phyloP scores from a whole-genome alignment of 352 stramenopile species.

The Blastocystis hominis region DNA sequence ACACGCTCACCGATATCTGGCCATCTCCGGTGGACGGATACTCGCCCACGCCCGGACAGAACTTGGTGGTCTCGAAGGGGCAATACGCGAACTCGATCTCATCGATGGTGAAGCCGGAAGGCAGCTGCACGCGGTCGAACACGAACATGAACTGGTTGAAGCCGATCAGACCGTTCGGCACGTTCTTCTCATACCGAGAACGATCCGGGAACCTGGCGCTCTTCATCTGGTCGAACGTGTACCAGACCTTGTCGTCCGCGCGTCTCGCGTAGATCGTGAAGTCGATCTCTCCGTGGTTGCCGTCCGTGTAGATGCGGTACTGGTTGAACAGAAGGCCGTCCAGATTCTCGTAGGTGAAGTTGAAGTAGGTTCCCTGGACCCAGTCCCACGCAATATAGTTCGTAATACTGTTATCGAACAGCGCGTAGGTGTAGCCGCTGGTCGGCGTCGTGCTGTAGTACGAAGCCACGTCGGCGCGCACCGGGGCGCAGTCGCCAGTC shows the following conservation, averaged over 20 bases:
- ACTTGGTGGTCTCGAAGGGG: not conserved
- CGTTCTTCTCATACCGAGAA: not conserved
- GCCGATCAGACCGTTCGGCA: constrained; percentile 35
- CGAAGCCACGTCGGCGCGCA: not conserved
- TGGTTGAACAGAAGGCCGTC: constrained; percentile 24
- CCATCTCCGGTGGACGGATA: constrained; percentile 34
- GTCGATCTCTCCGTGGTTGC: not conserved
- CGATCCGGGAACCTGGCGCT: not conserved
- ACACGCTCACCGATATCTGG: constrained; percentile 17
- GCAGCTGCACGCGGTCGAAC: not conserved
- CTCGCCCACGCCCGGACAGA: constrained; percentile 15
- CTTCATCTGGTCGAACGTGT: not conserved
- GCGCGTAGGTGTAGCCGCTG: not conserved
- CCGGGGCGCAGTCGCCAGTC: not conserved
- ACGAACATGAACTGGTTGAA: constrained; percentile 14
- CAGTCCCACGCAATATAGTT: constrained; percentile 32
- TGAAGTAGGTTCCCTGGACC: not conserved
- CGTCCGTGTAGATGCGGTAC: constrained; percentile 16
- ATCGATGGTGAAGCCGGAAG: constrained; percentile 22
- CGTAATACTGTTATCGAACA: not conserved
- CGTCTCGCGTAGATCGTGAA: not conserved
- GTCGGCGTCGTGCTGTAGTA: not conserved
- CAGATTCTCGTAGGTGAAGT: constrained; percentile 8
- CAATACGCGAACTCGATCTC: constrained; percentile 16
- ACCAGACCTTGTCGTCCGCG: not conserved